Conservation (phyloP, 352 stramenopile genomes). For the Globisporangium lucens region DNA sequence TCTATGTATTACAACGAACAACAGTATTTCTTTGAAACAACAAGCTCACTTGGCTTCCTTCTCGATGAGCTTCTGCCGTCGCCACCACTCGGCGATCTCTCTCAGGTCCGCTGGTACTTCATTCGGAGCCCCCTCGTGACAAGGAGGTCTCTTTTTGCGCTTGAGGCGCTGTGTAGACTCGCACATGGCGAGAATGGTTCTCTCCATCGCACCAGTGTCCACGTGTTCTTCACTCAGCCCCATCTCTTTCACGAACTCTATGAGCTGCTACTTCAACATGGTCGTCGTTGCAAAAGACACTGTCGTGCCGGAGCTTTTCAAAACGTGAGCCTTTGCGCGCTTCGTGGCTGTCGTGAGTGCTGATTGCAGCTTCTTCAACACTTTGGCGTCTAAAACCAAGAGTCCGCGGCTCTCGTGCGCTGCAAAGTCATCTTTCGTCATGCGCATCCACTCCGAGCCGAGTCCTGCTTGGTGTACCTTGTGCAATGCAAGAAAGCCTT, state of each 20-base stretch:
- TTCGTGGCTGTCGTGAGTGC: constrained; percentile 23
- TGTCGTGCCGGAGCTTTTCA: constrained; percentile 8
- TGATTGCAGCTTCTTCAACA: constrained; percentile 27
- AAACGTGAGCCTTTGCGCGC: not conserved
- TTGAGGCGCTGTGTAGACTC: constrained; percentile 15
- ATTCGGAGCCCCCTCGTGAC: not conserved
- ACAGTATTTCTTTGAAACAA: not conserved
- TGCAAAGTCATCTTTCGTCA: constrained; percentile 48
- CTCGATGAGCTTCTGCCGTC: constrained; percentile 11
- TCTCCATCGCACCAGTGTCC: not conserved
- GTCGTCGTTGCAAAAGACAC: not conserved
- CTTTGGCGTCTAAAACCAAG: constrained; percentile 38
- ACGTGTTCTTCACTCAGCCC: not conserved
- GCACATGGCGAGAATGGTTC: not conserved
- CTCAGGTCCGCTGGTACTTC: constrained; percentile 18
- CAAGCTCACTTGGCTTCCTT: not conserved
- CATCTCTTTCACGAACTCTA: constrained; percentile 33
- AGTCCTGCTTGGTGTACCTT: not conserved
- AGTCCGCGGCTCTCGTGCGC: constrained; percentile 39
- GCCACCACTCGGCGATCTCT: constrained; percentile 65
- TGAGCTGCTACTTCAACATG: constrained; percentile 24
- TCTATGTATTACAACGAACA: not conserved
- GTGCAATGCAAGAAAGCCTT: constrained; percentile 1
- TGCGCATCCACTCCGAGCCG: constrained; percentile 44
- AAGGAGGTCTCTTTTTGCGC: constrained; percentile 12